phyloP scores from a whole-genome alignment of 305 asterid genomes.

The Fraxinus velutina region DNA sequence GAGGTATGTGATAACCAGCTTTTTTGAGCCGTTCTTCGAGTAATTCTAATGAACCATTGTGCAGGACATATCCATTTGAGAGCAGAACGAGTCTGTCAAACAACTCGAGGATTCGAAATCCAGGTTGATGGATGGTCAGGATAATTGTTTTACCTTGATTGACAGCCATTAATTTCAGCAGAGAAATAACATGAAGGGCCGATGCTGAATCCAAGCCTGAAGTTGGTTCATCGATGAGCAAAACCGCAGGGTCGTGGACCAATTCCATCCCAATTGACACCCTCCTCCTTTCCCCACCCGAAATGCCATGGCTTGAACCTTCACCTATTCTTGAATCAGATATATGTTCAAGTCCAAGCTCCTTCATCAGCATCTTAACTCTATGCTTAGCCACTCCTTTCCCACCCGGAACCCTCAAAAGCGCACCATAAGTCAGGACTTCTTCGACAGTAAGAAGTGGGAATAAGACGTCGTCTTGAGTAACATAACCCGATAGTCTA shows the following conservation, averaged over 20 bases:
- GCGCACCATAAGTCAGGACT: constrained; percentile 61
- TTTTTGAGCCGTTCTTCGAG: constrained; percentile 46
- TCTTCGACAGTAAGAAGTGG: constrained; percentile 77
- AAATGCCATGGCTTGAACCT: constrained; percentile 53
- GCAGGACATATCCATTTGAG: constrained; percentile 53
- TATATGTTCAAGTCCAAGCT: constrained; percentile 62
- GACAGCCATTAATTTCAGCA: constrained; percentile 49
- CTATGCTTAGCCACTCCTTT: constrained; percentile 27
- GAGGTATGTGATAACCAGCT: constrained; percentile 48
- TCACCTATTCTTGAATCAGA: constrained; percentile 47
- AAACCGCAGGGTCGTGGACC: constrained; percentile 63
- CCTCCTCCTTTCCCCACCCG: constrained; percentile 77
- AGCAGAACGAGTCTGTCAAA: constrained; percentile 57
- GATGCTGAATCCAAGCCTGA: constrained; percentile 77
- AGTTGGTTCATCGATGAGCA: constrained; percentile 82
- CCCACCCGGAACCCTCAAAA: constrained; percentile 46
- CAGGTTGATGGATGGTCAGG: constrained; percentile 76
- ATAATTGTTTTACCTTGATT: constrained; percentile 50
- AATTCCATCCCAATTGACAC: constrained; percentile 69
- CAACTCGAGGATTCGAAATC: constrained; percentile 66
- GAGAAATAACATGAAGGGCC: constrained; percentile 53
- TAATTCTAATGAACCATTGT: constrained; percentile 45
- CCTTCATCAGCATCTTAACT: constrained; percentile 43
- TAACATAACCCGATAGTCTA: constrained; percentile 56
- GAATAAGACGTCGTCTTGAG: constrained; percentile 71